These are phyloP conservation scores for Neckera pumila DNA, from an alignment of 225 moss, liverwort and hornwort genomes.

Conservation along the genomic window DNA sequence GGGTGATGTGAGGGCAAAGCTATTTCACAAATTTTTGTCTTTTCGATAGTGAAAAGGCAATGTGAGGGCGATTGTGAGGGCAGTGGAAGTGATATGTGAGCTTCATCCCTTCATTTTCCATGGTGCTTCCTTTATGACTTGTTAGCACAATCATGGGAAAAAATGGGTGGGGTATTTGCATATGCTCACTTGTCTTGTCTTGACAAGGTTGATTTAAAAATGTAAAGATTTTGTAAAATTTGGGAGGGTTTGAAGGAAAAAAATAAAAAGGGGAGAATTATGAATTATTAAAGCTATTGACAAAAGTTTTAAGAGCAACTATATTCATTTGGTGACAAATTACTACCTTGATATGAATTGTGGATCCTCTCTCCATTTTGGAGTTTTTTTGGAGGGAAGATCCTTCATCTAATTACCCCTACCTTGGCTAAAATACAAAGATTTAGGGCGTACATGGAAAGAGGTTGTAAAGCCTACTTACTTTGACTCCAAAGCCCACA, in stretches of 20 bases:
- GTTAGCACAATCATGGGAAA: background rate
- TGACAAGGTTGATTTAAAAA: background rate
- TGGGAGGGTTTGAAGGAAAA: fast-evolving
- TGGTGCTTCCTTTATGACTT: fast-evolving
- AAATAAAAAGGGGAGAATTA: fast-evolving
- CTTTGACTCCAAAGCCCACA: fast-evolving
- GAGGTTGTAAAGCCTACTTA: fast-evolving
- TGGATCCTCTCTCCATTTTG: fast-evolving
- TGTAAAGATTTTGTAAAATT: background rate
- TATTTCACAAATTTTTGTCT: too few relatives aligned
- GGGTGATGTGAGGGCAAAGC: background rate
- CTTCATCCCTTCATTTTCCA: background rate
- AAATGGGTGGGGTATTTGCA: too few relatives aligned
- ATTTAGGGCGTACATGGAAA: fast-evolving
- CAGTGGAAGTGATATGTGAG: background rate
- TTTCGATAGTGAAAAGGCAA: too few relatives aligned
- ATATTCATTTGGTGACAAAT: fast-evolving
- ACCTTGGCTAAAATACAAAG: fast-evolving
- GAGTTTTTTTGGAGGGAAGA: too few relatives aligned
- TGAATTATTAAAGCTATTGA: background rate
- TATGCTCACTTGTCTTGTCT: fast-evolving
- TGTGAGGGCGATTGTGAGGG: background rate
- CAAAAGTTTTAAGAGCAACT: background rate
- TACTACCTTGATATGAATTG: too few relatives aligned
- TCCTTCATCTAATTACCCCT: background rate